These are phyloP conservation scores for Yamadazyma blattariae DNA, from an alignment of 1,139 yeast species.

Conservation along the genomic window DNA sequence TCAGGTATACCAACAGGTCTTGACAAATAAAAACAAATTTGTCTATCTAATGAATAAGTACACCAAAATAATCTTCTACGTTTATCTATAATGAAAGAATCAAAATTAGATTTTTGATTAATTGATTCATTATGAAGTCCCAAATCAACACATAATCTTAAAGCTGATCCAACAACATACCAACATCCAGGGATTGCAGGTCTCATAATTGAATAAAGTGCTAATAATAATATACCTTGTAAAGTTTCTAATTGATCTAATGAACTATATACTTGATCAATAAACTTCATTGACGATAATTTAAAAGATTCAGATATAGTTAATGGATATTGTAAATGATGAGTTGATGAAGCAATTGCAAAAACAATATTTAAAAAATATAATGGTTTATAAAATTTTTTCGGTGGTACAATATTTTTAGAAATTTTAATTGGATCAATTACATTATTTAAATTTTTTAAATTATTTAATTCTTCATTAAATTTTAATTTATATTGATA, in stretches of 20 bases:
- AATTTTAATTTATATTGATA: slow-evolving; percentile 30
- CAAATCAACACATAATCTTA: slow-evolving; percentile 76
- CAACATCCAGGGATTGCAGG: slow-evolving; percentile 89
- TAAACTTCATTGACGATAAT: slow-evolving; percentile 61
- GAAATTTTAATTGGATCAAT: slow-evolving; percentile 29
- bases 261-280: slow-evolving; percentile 58
- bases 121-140: slow-evolving; percentile 68
- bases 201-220: slow-evolving; percentile 70
- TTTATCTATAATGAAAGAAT: slow-evolving; percentile 61
- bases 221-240: slow-evolving; percentile 66
- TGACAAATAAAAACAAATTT: slow-evolving; percentile 68
- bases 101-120: slow-evolving; percentile 27
- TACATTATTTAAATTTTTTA: slow-evolving; percentile 13
- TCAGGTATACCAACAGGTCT: slow-evolving; percentile 77
- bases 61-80: slow-evolving; percentile 87
- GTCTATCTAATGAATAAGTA: slow-evolving; percentile 79
- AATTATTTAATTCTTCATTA: slow-evolving; percentile 18
- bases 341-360: slow-evolving; percentile 77
- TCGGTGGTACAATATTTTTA: slow-evolving; percentile 44
- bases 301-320: slow-evolving; percentile 71
- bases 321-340: slow-evolving; percentile 66
- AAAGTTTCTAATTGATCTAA: slow-evolving; percentile 65
- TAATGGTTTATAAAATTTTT: slow-evolving; percentile 37
- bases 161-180: slow-evolving; percentile 81
- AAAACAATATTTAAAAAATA: slow-evolving; percentile 72